Percentiles rank a stretch among this genome's conserved stretches.
phyloP scores from a whole-genome alignment of 805 yeast species.

The Saturnispora bothae region DNA sequence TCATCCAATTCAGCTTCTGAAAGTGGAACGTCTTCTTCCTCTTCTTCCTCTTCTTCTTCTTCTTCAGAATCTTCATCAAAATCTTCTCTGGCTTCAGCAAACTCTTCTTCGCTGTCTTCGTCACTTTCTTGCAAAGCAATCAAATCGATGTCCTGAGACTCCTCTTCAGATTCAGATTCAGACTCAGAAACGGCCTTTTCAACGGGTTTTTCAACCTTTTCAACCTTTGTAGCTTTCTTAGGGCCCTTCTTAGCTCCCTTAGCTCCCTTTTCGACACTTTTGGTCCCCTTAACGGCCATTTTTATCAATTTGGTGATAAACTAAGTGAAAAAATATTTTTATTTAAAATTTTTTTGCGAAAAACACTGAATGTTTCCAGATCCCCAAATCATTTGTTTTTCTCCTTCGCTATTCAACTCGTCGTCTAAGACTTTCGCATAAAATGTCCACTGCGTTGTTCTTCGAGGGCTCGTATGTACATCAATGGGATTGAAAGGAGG shows the following conservation, averaged over 20 bases:
- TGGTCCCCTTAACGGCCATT: slow-evolving; percentile 23
- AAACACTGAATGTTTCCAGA: too few relatives aligned
- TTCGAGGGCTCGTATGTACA: slow-evolving; percentile 9
- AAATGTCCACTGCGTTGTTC: slow-evolving; percentile 8
- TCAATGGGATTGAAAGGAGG: not conserved
- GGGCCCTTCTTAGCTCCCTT: slow-evolving; percentile 4
- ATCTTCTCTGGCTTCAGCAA: slow-evolving; percentile 28
- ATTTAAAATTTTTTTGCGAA: not conserved
- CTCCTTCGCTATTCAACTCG: not conserved
- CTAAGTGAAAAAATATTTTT: not conserved
- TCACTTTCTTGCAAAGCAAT: slow-evolving; percentile 12
- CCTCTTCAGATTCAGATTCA: slow-evolving; percentile 24
- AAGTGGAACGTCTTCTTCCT: slow-evolving; percentile 73
- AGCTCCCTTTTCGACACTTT: slow-evolving; percentile 29
- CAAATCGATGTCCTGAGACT: slow-evolving; percentile 15
- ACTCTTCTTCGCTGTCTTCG: slow-evolving; percentile 25
- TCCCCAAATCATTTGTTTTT: not conserved
- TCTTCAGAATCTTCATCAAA: slow-evolving; percentile 26
- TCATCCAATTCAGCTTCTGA: slow-evolving; percentile 90
- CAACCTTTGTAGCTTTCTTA: not conserved
- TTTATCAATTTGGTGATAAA: slow-evolving; percentile 1
- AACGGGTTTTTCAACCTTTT: slow-evolving; percentile 28
- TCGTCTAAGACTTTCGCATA: not conserved
- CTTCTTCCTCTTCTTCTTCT: slow-evolving; percentile 48
- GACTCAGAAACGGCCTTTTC: slow-evolving; percentile 22